These are phyloP conservation scores for Gracilaria caudata DNA, from an alignment of 23 red algal genomes.

Conservation along the genomic window DNA sequence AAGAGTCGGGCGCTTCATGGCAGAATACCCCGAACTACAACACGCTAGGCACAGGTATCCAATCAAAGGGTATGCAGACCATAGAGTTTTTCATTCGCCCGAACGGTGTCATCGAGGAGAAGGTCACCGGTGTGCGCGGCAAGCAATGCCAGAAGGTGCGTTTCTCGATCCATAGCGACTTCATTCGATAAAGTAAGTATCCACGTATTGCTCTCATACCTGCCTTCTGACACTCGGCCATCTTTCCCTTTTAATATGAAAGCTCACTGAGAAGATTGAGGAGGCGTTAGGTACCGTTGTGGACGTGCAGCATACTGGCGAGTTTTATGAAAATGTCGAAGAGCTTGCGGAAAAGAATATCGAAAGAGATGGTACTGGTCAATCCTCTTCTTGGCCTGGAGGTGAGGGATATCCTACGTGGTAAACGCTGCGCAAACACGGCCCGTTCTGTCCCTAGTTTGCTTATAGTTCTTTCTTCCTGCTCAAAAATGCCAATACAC, in stretches of 20 bases:
- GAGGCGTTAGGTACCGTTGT: slow-evolving; percentile 27
- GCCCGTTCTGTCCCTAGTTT: neutral
- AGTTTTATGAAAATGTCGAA: slow-evolving; percentile 26
- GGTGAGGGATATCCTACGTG: slow-evolving; percentile 20
- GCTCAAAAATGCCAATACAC: no score
- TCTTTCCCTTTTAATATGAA: neutral
- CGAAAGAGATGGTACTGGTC: neutral
- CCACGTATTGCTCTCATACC: neutral
- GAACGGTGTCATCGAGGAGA: slow-evolving; percentile 55
- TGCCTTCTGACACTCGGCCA: neutral
- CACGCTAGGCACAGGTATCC: slow-evolving; percentile 6
- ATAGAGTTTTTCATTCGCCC: slow-evolving; percentile 48
- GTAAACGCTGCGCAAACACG: neutral
- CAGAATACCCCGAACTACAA: neutral
- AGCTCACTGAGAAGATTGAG: slow-evolving; percentile 64
- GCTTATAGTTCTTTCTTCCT: neutral
- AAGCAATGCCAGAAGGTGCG: slow-evolving; percentile 50
- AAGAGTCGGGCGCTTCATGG: neutral
- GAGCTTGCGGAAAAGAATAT: neutral
- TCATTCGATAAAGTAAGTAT: neutral
- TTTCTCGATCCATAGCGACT: neutral
- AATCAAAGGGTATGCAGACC: slow-evolving; percentile 31
- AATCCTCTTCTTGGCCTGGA: neutral
- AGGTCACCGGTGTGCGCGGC: slow-evolving; percentile 39
- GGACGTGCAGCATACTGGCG: slow-evolving; percentile 34